Percentiles rank a stretch among this genome's conserved stretches.
Evolutionary conservation across 192 early-diverging fungal genomes (phyloP).

Genomic region (Dissophora ornata): DNA sequence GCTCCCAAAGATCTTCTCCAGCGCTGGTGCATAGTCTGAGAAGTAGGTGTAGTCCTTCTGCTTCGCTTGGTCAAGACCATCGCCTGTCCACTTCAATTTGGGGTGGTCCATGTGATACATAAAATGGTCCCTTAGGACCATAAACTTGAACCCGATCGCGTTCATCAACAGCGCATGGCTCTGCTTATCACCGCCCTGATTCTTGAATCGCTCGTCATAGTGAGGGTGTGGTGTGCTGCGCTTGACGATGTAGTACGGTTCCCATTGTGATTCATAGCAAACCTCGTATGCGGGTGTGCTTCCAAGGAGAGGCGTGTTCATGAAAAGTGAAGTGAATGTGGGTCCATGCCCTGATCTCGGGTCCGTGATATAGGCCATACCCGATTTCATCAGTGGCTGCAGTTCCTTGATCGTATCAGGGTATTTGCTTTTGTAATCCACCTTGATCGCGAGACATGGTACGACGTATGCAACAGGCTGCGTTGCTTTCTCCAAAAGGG

Average conservation of each 20-base stretch:
- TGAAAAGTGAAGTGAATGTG: conserved; percentile 52
- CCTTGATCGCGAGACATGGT: conserved; percentile 61
- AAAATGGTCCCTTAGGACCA: conserved; percentile 58
- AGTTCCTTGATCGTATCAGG: conserved; percentile 56
- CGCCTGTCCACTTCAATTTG: conserved; percentile 60
- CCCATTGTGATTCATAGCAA: conserved; percentile 70
- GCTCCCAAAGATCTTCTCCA: conserved; percentile 56
- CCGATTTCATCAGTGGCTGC: conserved; percentile 48
- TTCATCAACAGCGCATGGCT: conserved; percentile 63
- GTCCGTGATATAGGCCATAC: conserved; percentile 62
- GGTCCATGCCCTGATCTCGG: conserved; percentile 66
- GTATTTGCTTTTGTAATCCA: conserved; percentile 32
- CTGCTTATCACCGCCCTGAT: conserved; percentile 69
- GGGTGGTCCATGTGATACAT: conserved; percentile 65
- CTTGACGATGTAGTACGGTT: conserved; percentile 65
- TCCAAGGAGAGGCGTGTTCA: conserved; percentile 26
- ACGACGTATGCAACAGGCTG: conserved; percentile 55
- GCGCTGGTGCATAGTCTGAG: conserved; percentile 54
- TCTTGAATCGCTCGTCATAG: conserved; percentile 65
- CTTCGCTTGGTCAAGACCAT: conserved; percentile 56
- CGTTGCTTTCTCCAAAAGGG: conserved; percentile 15
- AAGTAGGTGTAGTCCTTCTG: conserved; percentile 60
- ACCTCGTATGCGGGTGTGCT: conserved; percentile 56
- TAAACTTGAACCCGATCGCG: conserved; percentile 58
- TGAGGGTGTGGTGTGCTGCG: conserved; percentile 45